Evolutionary conservation across 768 basidiomycete species (phyloP).

Genomic region (Podaxis sp.): DNA sequence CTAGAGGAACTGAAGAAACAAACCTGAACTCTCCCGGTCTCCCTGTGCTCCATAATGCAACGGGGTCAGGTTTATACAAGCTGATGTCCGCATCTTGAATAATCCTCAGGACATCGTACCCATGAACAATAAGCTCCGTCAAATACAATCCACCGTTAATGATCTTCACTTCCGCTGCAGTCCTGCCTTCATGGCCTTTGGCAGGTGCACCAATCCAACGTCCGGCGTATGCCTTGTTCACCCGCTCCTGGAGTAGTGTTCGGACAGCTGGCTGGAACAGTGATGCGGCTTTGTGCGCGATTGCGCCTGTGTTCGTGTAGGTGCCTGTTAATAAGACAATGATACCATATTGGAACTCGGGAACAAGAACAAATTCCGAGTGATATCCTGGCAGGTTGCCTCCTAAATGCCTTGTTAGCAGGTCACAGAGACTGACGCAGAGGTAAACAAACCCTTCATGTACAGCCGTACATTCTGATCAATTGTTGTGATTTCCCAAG

Average conservation of each 20-base stretch:
- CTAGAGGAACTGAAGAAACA: not conserved
- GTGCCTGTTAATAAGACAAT: constrained; percentile 39
- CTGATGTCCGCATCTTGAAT: constrained; percentile 23
- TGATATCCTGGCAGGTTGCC: constrained; percentile 40
- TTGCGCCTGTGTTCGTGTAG: constrained; percentile 26
- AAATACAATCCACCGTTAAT: constrained; percentile 30
- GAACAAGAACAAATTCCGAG: constrained; percentile 36
- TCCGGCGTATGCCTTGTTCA: constrained; percentile 28
- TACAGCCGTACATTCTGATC: constrained; percentile 28
- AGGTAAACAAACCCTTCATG: constrained; percentile 27
- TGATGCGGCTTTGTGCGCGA: constrained; percentile 31
- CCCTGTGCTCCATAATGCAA: constrained; percentile 37
- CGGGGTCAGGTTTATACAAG: constrained; percentile 15
- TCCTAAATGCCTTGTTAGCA: constrained; percentile 21
- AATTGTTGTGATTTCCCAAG: constrained; percentile 40
- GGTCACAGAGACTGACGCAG: not conserved
- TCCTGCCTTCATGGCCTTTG: not conserved
- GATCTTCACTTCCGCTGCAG: constrained; percentile 25
- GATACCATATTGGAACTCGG: constrained; percentile 39
- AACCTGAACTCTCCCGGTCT: constrained; percentile 38
- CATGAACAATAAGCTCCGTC: constrained; percentile 30
- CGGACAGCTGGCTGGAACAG: constrained; percentile 35
- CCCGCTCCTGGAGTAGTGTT: constrained; percentile 25
- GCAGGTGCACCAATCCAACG: constrained; percentile 29
- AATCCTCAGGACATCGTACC: constrained; percentile 31